phyloP scores from a whole-genome alignment of 768 basidiomycete species.

The Neoboletus magnificus region DNA sequence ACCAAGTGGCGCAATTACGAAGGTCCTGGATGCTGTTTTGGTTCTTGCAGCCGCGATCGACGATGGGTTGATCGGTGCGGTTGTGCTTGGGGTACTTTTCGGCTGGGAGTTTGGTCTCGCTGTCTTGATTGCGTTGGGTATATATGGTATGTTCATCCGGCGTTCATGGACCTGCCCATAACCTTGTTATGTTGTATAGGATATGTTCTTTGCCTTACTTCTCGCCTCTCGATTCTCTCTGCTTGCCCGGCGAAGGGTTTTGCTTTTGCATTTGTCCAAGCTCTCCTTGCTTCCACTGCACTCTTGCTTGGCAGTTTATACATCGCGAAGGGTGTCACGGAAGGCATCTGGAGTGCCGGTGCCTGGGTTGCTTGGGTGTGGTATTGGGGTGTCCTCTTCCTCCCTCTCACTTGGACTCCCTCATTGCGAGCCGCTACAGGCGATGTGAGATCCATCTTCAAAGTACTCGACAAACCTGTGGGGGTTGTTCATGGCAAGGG shows the following conservation, averaged over 20 bases:
- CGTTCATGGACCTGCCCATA: background rate
- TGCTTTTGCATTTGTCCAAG: conserved; percentile 49
- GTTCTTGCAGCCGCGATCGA: conserved; percentile 79
- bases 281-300: conserved; percentile 77
- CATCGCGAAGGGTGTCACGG: conserved; percentile 27
- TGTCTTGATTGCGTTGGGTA: conserved; percentile 68
- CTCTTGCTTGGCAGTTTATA: conserved; percentile 63
- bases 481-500: conserved; percentile 84
- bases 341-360: conserved; percentile 28
- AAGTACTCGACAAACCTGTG: conserved; percentile 74
- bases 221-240: conserved; percentile 8
- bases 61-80: conserved; percentile 71
- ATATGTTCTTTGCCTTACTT: conserved; percentile 12
- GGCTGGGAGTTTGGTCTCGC: conserved; percentile 65
- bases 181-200: conserved; percentile 9
- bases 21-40: conserved; percentile 32
- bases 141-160: conserved; percentile 53
- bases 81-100: conserved; percentile 60
- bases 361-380: conserved; percentile 30
- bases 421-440: conserved; percentile 74
- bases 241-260: background rate
- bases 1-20: conserved; percentile 10
- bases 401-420: conserved; percentile 33
- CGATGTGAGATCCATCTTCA: conserved; percentile 74
- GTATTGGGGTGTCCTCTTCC: conserved; percentile 28